phyloP scores from a whole-genome alignment of 345 rosid species.

The Populus davidiana region DNA sequence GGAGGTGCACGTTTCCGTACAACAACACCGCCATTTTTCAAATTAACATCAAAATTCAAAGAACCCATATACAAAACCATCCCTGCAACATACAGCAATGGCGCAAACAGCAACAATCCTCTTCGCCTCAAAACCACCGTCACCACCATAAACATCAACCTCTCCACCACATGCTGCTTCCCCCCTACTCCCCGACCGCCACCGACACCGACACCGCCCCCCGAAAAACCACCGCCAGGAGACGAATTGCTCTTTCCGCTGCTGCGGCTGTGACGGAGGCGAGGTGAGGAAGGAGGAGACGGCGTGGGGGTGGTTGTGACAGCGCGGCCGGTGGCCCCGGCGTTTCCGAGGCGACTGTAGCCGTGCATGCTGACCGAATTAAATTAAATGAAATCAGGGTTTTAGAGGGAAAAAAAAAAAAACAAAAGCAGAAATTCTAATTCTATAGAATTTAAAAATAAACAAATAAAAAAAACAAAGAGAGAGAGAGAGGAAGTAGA shows the following conservation, averaged over 20 bases:
- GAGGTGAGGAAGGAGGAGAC: conserved; percentile 87
- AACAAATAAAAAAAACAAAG: too few relatives aligned
- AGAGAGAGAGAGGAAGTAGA: neutral
- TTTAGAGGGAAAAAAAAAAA: too few relatives aligned
- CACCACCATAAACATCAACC: conserved; percentile 45
- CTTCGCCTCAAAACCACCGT: conserved; percentile 67
- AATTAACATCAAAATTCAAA: conserved; percentile 57
- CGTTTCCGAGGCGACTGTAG: conserved; percentile 72
- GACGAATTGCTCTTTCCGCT: neutral
- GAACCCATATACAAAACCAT: conserved; percentile 92
- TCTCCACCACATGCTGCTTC: conserved; percentile 54
- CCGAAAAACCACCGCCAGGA: conserved; percentile 5
- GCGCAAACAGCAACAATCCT: conserved; percentile 79
- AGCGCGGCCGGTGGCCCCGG: conserved; percentile 33
- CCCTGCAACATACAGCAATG: conserved; percentile 73
- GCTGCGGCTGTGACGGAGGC: conserved; percentile 55
- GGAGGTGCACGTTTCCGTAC: conserved; percentile 54
- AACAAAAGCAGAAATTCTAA: neutral
- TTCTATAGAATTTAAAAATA: too few relatives aligned
- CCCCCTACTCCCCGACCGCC: conserved; percentile 17
- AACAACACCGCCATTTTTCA: conserved; percentile 53
- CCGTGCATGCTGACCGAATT: conserved; percentile 52
- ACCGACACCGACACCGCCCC: conserved; percentile 21
- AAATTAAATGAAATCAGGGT: neutral
- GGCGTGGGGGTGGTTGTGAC: conserved; percentile 26